Percentiles rank a stretch among this genome's conserved stretches.
Conservation (phyloP, 2,329 filamentous ascomycete genomes). For the Fusarium sp. region DNA sequence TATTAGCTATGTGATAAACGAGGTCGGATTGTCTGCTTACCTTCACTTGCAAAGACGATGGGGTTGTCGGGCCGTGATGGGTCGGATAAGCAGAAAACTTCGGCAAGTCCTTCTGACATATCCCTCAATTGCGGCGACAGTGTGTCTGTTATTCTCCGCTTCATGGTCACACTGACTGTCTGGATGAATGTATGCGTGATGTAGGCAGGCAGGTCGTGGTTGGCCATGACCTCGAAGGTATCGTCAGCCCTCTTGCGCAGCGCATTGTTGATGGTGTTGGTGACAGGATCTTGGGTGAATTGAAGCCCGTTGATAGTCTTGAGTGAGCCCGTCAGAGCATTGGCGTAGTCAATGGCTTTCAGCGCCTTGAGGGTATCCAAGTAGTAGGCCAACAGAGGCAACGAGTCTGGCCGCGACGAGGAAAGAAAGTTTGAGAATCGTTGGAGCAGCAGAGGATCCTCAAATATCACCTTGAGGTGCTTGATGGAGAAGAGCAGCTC, state of each 20-base stretch:
- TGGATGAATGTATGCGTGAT: slow-evolving; percentile 76
- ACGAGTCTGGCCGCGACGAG: slow-evolving; percentile 67
- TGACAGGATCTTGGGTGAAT: slow-evolving; percentile 64
- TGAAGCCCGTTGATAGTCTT: slow-evolving; percentile 65
- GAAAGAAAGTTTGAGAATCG: slow-evolving; percentile 77
- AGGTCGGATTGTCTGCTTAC: slow-evolving; percentile 51
- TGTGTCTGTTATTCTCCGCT: slow-evolving; percentile 74
- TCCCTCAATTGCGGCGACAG: slow-evolving; percentile 72
- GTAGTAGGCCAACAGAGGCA: slow-evolving; percentile 77
- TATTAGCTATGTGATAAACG: background rate
- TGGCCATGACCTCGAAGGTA: slow-evolving; percentile 73
- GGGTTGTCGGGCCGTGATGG: slow-evolving; percentile 79
- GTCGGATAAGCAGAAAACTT: slow-evolving; percentile 83
- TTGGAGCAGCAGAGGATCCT: slow-evolving; percentile 70
- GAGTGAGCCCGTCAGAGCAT: slow-evolving; percentile 73
- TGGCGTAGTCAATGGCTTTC: slow-evolving; percentile 77
- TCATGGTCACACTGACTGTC: slow-evolving; percentile 77
- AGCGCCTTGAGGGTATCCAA: slow-evolving; percentile 78
- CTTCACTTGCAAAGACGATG: slow-evolving; percentile 81
- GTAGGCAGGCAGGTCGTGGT: slow-evolving; percentile 78
- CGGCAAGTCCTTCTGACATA: slow-evolving; percentile 79
- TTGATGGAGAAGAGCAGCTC: slow-evolving; percentile 74
- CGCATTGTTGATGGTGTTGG: slow-evolving; percentile 66
- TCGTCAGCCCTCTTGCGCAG: slow-evolving; percentile 73
- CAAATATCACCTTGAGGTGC: slow-evolving; percentile 74